Percentiles rank a stretch among this genome's conserved stretches.
Evolutionary conservation across 345 rosid species (phyloP).

Genomic region (Luvunga scandens): DNA sequence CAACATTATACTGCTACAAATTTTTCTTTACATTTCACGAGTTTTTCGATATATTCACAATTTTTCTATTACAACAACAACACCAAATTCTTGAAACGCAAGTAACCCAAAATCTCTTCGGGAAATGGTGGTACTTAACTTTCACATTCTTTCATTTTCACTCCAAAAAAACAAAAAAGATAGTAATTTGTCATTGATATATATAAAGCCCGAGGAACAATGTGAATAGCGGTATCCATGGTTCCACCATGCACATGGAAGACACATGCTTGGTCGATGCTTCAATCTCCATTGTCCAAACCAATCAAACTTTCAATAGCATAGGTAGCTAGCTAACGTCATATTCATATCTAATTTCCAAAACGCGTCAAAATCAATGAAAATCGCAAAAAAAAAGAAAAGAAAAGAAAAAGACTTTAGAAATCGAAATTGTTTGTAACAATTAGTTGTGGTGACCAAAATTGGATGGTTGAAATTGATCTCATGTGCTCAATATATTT

Average conservation of each 20-base stretch:
- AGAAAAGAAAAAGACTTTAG: not conserved
- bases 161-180: no score
- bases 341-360: not conserved
- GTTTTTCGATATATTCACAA: no score
- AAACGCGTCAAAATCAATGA: not conserved
- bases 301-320: not conserved
- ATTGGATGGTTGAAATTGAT: slow-evolving; percentile 20
- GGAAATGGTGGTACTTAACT: not conserved
- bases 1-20: not conserved
- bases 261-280: slow-evolving; percentile 30
- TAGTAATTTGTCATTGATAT: not conserved
- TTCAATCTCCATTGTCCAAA: not conserved
- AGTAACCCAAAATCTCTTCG: not conserved
- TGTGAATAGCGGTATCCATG: slow-evolving; percentile 8
- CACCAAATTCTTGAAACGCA: not conserved
- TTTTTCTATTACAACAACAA: not conserved
- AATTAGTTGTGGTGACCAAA: not conserved
- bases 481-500: slow-evolving; percentile 25
- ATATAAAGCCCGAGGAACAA: not conserved
- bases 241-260: slow-evolving; percentile 38
- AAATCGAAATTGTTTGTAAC: not conserved
- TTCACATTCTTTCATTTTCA: not conserved
- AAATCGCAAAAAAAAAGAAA: not conserved
- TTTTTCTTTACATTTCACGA: no score
- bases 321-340: not conserved